phyloP scores from a whole-genome alignment of 1,284 basidiomycete genomes.

The Rhizoctonia solani region DNA sequence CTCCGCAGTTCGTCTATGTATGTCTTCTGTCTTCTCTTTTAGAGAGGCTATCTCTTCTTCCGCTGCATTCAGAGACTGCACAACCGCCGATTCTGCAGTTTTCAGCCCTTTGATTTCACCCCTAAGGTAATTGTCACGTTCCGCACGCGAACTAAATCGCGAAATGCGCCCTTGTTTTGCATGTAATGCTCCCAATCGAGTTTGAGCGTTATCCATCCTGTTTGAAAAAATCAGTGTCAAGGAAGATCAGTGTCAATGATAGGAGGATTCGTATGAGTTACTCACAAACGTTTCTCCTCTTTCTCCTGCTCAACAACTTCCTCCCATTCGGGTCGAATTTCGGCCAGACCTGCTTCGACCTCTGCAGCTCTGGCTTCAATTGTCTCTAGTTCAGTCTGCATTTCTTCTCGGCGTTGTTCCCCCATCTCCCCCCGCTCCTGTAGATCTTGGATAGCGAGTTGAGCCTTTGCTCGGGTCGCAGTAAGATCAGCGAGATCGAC shows the following conservation, averaged over 20 bases:
- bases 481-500: slow-evolving; percentile 61
- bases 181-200: slow-evolving; percentile 72
- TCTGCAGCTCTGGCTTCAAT: slow-evolving; percentile 64
- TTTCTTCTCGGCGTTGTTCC: slow-evolving; percentile 51
- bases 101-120: slow-evolving; percentile 74
- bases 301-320: slow-evolving; percentile 59
- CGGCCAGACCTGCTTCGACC: slow-evolving; percentile 65
- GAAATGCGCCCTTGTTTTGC: slow-evolving; percentile 86
- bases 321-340: slow-evolving; percentile 70
- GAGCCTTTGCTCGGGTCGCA: slow-evolving; percentile 21
- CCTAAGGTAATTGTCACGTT: slow-evolving; percentile 78
- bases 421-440: slow-evolving; percentile 65
- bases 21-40: slow-evolving; percentile 55
- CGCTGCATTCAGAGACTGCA: slow-evolving; percentile 54
- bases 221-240: background rate
- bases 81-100: slow-evolving; percentile 52
- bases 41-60: slow-evolving; percentile 54
- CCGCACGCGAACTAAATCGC: slow-evolving; percentile 81
- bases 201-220: slow-evolving; percentile 71
- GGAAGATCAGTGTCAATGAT: background rate
- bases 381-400: slow-evolving; percentile 66
- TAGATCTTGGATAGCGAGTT: slow-evolving; percentile 70
- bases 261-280: background rate
- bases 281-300: slow-evolving; percentile 61
- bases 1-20: slow-evolving; percentile 63